Evolutionary conservation across 768 basidiomycete genomes (phyloP).

Genomic region (Hygrophoropsis aurantiaca): DNA sequence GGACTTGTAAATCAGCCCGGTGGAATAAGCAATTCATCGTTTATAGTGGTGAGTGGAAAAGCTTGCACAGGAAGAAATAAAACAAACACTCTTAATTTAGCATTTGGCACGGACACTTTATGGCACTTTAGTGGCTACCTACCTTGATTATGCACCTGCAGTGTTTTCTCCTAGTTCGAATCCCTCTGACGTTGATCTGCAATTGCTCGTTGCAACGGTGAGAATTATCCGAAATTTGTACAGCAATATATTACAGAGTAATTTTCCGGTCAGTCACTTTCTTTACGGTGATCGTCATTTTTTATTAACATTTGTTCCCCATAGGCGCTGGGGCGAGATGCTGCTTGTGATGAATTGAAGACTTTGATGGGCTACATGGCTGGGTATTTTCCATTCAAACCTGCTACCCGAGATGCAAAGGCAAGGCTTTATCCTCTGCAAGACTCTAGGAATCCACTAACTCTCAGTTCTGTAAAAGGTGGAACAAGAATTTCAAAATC

Average conservation of each 20-base stretch:
- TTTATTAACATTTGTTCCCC: slow-evolving; percentile 12
- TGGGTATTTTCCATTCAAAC: slow-evolving; percentile 80
- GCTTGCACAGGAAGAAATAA: slow-evolving; percentile 5
- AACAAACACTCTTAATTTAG: slow-evolving; percentile 38
- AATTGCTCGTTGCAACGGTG: slow-evolving; percentile 55
- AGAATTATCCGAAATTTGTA: slow-evolving; percentile 64
- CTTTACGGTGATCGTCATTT: slow-evolving; percentile 1
- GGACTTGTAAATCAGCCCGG: slow-evolving; percentile 17
- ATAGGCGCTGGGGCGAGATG: slow-evolving; percentile 20
- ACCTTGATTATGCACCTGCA: slow-evolving; percentile 82
- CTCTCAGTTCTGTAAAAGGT: slow-evolving; percentile 38
- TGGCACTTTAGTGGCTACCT: slow-evolving; percentile 75
- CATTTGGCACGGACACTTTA: slow-evolving; percentile 74
- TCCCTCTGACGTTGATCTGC: slow-evolving; percentile 59
- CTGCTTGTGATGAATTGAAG: slow-evolving; percentile 48
- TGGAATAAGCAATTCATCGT: slow-evolving; percentile 15
- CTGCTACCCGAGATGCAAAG: slow-evolving; percentile 58
- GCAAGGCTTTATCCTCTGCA: slow-evolving; percentile 23
- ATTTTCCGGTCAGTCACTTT: slow-evolving; percentile 33
- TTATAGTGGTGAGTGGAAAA: slow-evolving; percentile 24
- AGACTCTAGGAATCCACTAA: too few species aligned
- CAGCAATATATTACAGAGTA: slow-evolving; percentile 47
- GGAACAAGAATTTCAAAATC: slow-evolving; percentile 65
- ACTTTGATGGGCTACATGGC: slow-evolving; percentile 70
- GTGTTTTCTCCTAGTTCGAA: slow-evolving; percentile 72